These are phyloP conservation scores for Epichloe coenophiala DNA, from an alignment of 2,329 filamentous ascomycete species.

Conservation along the genomic window DNA sequence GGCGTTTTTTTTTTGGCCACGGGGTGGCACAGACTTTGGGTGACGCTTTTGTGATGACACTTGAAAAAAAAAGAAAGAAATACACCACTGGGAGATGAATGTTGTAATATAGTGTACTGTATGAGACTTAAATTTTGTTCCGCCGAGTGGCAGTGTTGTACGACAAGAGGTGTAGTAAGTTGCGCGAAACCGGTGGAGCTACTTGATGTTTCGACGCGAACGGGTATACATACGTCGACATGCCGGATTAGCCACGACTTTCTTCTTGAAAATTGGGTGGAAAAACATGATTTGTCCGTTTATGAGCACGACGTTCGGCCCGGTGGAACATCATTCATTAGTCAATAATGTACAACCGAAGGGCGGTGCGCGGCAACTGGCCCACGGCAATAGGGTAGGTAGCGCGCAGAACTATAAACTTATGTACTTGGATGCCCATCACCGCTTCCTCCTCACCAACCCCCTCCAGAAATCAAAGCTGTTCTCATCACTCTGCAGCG, in stretches of 20 bases:
- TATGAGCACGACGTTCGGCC: too few relatives aligned
- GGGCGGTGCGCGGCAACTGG: too few relatives aligned
- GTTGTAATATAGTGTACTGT: conserved; percentile 9
- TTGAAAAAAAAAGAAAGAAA: background rate
- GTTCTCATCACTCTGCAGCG: conserved; percentile 90
- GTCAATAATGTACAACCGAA: too few relatives aligned
- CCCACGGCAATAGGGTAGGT: too few relatives aligned
- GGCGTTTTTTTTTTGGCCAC: conserved; percentile 19
- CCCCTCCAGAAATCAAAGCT: conserved; percentile 97
- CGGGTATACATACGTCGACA: too few relatives aligned
- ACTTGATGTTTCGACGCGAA: too few relatives aligned
- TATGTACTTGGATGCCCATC: background rate
- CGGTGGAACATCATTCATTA: too few relatives aligned
- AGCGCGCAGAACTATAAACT: too few relatives aligned
- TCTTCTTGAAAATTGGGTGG: too few relatives aligned
- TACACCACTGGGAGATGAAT: conserved; percentile 15
- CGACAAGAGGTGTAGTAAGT: background rate
- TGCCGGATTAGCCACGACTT: too few relatives aligned
- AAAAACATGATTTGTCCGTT: too few relatives aligned
- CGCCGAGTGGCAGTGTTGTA: background rate
- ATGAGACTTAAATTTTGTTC: background rate
- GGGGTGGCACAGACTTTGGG: conserved; percentile 11
- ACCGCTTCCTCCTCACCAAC: conserved; percentile 67
- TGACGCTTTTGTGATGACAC: conserved; percentile 3
- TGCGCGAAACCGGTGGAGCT: too few relatives aligned